Conservation (phyloP, 129 eudicot genomes). For the Lactuca saligna region DNA sequence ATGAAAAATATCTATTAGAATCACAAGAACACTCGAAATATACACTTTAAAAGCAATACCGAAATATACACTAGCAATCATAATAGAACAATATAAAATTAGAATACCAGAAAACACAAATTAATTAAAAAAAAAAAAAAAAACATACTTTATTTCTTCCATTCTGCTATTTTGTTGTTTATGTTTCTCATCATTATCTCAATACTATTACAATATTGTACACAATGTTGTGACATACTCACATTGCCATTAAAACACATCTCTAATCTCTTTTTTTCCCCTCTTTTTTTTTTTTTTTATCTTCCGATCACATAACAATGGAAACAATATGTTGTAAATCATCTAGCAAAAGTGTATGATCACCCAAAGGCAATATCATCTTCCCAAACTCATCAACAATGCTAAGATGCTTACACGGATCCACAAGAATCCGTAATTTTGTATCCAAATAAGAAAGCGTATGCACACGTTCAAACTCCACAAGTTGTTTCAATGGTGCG, state of each 20-base stretch:
- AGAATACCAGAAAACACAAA: no score
- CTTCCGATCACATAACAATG: conserved; percentile 37
- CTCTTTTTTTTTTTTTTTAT: neutral
- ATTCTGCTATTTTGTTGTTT: no score
- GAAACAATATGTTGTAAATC: conserved; percentile 55
- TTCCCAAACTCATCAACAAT: conserved; percentile 59
- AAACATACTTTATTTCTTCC: no score
- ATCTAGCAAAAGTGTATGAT: conserved; percentile 49
- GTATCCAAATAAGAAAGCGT: conserved; percentile 28
- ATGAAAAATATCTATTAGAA: no score
- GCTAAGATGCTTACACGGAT: conserved; percentile 80
- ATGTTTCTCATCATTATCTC: no score
- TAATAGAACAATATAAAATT: no score
- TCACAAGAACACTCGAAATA: no score
- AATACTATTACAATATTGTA: no score
- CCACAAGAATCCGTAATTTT: conserved; percentile 42
- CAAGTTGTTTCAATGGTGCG: conserved; percentile 67
- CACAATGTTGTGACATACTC: no score
- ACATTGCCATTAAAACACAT: no score
- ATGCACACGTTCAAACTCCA: conserved; percentile 70
- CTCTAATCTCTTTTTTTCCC: no score
- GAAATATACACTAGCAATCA: neutral
- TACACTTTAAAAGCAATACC: neutral
- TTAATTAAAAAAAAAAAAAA: no score
- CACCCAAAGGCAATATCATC: conserved; percentile 68